Evolutionary conservation across 139 green algal species (phyloP).

Genomic region (Micromonas commoda): DNA sequence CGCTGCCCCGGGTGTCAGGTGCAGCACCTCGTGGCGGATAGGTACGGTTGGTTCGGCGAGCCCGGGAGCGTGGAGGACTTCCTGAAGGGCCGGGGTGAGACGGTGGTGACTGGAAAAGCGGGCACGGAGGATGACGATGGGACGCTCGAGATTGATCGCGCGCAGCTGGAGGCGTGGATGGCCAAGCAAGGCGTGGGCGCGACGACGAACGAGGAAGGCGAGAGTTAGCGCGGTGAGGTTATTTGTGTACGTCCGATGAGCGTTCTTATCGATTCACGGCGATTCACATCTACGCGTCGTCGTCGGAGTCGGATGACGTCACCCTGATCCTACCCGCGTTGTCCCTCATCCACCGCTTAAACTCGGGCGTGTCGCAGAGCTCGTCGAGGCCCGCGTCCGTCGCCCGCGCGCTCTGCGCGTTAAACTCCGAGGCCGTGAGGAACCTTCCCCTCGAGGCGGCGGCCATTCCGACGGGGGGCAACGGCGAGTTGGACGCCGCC

Average conservation of each 20-base stretch:
- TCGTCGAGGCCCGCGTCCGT: neutral
- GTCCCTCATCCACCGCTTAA: slow-evolving; percentile 8
- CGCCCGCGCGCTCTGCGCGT: neutral
- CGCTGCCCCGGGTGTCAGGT: slow-evolving; percentile 49
- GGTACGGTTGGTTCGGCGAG: slow-evolving; percentile 23
- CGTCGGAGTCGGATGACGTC: neutral
- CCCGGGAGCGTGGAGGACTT: slow-evolving; percentile 19
- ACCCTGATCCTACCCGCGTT: slow-evolving; percentile 1
- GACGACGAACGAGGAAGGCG: no score
- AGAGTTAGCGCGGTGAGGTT: no score
- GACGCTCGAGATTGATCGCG: slow-evolving; percentile 11
- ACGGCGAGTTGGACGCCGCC: neutral
- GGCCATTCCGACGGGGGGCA: neutral
- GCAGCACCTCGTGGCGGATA: slow-evolving; percentile 55
- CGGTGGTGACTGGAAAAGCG: neutral
- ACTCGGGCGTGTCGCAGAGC: neutral
- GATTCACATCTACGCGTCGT: no score
- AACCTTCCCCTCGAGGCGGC: neutral
- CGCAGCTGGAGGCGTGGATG: neutral
- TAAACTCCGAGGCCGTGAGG: neutral
- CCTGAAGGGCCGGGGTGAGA: neutral
- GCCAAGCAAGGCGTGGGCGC: neutral
- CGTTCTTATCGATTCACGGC: no score
- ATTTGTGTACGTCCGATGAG: no score
- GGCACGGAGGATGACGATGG: neutral